Evolutionary conservation across 179 eudicot genomes (phyloP).

Genomic region (Spergularia azorica): DNA sequence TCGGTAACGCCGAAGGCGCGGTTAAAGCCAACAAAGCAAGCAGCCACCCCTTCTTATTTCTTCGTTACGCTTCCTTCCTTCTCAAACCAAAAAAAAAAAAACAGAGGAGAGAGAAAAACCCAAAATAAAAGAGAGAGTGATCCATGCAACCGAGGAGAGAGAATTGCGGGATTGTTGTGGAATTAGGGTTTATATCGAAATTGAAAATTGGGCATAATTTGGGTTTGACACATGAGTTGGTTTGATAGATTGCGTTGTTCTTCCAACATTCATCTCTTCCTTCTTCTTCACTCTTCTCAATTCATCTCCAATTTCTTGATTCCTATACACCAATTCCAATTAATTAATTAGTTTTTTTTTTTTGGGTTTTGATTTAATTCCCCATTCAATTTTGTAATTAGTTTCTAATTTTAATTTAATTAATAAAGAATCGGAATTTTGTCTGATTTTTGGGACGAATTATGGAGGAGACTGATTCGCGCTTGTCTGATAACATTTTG

Average conservation of each 20-base stretch:
- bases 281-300: conserved; percentile 65
- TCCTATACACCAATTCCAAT: conserved; percentile 76
- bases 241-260: conserved; percentile 70
- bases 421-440: too few species aligned
- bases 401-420: background rate
- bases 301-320: conserved; percentile 74
- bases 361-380: background rate
- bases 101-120: too few species aligned
- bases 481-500: conserved; percentile 29
- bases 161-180: background rate
- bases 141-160: conserved; percentile 2
- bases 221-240: conserved; percentile 63
- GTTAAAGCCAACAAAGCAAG: too few species aligned
- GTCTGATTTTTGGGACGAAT: background rate
- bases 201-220: background rate
- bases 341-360: background rate
- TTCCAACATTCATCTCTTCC: conserved; percentile 62
- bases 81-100: too few species aligned
- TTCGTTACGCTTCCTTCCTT: too few species aligned
- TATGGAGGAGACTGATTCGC: conserved; percentile 40
- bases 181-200: background rate
- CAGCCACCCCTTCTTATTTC: too few species aligned
- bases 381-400: background rate
- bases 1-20: too few species aligned
- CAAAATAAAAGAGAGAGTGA: too few species aligned